Conservation (phyloP, 2,329 filamentous ascomycete species). For the Aspergillus chevalieri region DNA sequence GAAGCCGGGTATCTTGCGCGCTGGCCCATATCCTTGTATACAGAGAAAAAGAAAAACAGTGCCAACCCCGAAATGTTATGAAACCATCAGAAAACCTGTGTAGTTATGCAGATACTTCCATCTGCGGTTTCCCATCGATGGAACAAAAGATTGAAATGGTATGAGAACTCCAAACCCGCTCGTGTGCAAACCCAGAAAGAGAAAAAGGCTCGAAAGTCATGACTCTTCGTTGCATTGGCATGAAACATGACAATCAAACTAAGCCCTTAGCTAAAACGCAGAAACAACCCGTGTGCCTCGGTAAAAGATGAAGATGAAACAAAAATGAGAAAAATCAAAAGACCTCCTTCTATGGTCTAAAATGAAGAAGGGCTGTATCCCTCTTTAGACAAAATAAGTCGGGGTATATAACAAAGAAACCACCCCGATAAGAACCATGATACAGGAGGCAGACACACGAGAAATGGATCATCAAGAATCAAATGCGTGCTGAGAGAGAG, state of each 20-base stretch:
- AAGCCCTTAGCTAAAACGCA: constrained; percentile 19
- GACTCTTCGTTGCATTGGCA: constrained; percentile 36
- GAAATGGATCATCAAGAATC: background rate
- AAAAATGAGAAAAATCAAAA: constrained; percentile 10
- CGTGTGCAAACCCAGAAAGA: background rate
- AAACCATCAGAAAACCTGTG: constrained; percentile 1
- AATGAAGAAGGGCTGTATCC: constrained; percentile 9
- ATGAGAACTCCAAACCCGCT: no score
- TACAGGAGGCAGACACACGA: constrained; percentile 9
- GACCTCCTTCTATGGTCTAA: constrained; percentile 18
- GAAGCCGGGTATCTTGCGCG: no score
- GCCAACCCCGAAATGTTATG: constrained; percentile 8
- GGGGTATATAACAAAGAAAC: constrained; percentile 12
- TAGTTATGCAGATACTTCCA: no score
- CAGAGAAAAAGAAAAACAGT: constrained; percentile 5
- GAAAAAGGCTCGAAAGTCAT: constrained; percentile 24
- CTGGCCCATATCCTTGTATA: no score
- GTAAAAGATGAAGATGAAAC: constrained; percentile 11
- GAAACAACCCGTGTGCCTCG: constrained; percentile 17
- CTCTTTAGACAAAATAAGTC: constrained; percentile 1
- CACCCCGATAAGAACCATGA: constrained; percentile 8
- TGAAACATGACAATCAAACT: constrained; percentile 26
- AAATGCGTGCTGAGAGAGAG: constrained; percentile 6
- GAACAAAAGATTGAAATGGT: no score
- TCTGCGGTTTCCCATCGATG: no score